phyloP scores from a whole-genome alignment of 2,329 filamentous ascomycete genomes.

The Domatiomyces globalis region DNA sequence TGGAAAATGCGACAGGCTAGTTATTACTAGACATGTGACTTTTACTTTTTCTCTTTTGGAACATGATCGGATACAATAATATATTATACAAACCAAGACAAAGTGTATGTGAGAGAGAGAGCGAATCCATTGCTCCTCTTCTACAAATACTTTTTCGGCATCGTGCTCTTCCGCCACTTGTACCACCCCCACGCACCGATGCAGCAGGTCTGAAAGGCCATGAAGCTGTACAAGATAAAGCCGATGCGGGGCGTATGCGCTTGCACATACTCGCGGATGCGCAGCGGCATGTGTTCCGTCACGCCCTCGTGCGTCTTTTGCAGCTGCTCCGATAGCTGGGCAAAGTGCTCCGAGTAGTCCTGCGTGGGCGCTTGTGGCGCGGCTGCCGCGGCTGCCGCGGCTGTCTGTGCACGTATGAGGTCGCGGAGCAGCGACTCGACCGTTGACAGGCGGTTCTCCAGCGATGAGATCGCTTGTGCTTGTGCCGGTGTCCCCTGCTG shows the following conservation, averaged over 20 bases:
- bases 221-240: conserved; percentile 53
- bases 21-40: too few relatives aligned
- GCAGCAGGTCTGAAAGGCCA: conserved; percentile 60
- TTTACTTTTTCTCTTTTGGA: too few relatives aligned
- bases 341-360: conserved; percentile 43
- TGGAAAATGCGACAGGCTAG: too few relatives aligned
- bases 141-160: conserved; percentile 86
- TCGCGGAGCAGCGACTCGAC: conserved; percentile 38
- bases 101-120: too few relatives aligned
- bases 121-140: not conserved
- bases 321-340: conserved; percentile 40
- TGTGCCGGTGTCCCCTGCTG: conserved; percentile 27
- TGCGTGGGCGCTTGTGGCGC: not conserved
- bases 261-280: conserved; percentile 16
- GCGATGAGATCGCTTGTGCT: conserved; percentile 24
- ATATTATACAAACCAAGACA: too few relatives aligned
- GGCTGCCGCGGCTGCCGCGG: not conserved
- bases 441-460: conserved; percentile 37
- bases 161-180: conserved; percentile 59
- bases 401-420: conserved; percentile 37
- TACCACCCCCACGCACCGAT: conserved; percentile 58
- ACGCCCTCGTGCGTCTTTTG: conserved; percentile 40
- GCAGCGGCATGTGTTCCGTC: conserved; percentile 35
- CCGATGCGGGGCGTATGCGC: conserved; percentile 39
- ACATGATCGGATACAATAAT: too few relatives aligned